Conservation (phyloP, 371 early-diverging fungal species). For the Mortierella sp. region DNA sequence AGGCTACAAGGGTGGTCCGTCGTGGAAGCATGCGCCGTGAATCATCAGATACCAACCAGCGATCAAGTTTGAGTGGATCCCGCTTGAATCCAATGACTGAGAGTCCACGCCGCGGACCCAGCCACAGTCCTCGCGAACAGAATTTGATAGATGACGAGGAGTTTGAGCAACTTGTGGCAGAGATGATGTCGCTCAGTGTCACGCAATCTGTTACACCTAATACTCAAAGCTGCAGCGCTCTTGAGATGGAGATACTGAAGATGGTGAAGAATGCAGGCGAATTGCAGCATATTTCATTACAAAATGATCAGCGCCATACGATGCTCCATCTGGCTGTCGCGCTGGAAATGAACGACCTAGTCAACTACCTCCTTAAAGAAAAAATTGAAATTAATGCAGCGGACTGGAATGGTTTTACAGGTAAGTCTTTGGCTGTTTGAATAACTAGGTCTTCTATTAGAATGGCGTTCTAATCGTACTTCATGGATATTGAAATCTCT, state of each 20-base stretch:
- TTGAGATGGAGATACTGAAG: constrained; percentile 38
- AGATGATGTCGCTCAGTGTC: constrained; percentile 51
- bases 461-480: neutral
- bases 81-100: constrained; percentile 31
- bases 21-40: constrained; percentile 52
- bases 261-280: constrained; percentile 24
- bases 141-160: constrained; percentile 44
- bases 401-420: constrained; percentile 55
- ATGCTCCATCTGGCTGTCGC: constrained; percentile 48
- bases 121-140: constrained; percentile 33
- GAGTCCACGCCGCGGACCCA: constrained; percentile 32
- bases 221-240: constrained; percentile 26
- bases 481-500: neutral
- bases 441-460: neutral
- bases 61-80: constrained; percentile 21
- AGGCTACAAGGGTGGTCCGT: constrained; percentile 45
- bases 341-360: constrained; percentile 42
- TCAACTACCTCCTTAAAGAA: constrained; percentile 37
- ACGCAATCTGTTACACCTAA: constrained; percentile 33
- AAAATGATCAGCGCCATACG: constrained; percentile 47
- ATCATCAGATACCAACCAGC: constrained; percentile 39
- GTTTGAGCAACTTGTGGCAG: constrained; percentile 44
- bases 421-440: constrained; percentile 3
- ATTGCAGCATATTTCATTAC: constrained; percentile 46
- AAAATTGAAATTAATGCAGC: constrained; percentile 47